Base-by-base conservation (phyloP, 352 stramenopile genomes). In the Proteromonas lacertae region DNA sequence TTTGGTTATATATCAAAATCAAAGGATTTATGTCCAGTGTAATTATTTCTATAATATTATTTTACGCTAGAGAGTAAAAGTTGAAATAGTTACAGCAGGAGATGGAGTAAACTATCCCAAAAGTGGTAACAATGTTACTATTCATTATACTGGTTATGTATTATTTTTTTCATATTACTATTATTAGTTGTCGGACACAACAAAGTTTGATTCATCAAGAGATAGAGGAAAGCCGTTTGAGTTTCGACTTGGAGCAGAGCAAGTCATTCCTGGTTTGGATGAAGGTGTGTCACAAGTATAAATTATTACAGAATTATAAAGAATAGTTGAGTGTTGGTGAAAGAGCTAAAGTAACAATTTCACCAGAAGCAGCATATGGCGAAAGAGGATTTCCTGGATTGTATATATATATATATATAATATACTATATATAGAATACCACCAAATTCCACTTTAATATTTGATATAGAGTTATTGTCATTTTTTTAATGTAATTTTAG, bases 101-200 rank as follows among this genome's bases (percentile, higher is more conserved):
- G 66, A 81, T 48, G 67, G 67, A 3, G 60, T 77, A 44, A 79
- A 75, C 42, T 81, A 79, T 46, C 67, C 67, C 9, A 69, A 60
- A 28, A 71, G 69, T 43, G 67, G 67, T 5, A 60, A 77, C 23
- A 75, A 58, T 18, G 66, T 79, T 6, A 57, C 69, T 9, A 51
- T 81, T 13, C 67, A 81, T 52, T 81, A 79, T 50, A 79, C 52
- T 0, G 65, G 58, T 37, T 81, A 73, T 36, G n/a, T n/a, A n/a
- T n/a, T n/a, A n/a, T n/a, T n/a, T n/a, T n/a, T n/a, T n/a, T 57
- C 74, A 50, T 23, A 57, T 46, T 0, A 10, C 22, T 10, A 28
- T 16, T 25, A 29, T 50, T 42, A n/a, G n/a, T 41, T 59, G 3
- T 25, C 43, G 24, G 51, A 51, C 36, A 50, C 50, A 23, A 48